Conservation (phyloP, 768 basidiomycete genomes). For the Boletus rubropictus region DNA sequence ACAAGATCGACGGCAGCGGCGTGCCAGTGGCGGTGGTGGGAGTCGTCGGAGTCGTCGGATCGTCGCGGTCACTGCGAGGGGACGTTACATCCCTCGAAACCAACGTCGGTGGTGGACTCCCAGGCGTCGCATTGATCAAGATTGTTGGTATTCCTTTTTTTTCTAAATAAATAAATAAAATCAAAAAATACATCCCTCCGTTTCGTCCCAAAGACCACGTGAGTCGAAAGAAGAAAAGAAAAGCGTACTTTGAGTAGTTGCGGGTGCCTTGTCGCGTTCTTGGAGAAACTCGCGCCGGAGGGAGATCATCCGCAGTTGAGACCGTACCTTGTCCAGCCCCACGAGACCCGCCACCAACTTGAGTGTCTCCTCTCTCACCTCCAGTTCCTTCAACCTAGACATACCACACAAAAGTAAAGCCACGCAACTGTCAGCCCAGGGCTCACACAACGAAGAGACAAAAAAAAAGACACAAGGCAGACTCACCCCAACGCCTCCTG, state of each 20-base stretch:
- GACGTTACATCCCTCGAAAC: slow-evolving; percentile 55
- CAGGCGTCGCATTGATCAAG: slow-evolving; percentile 43
- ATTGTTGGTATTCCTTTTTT: slow-evolving; percentile 59
- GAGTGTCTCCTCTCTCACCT: slow-evolving; percentile 68
- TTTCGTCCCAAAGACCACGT: neutral
- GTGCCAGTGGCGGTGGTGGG: neutral
- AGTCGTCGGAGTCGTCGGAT: slow-evolving; percentile 1
- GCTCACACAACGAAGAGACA: neutral
- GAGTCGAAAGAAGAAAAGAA: neutral
- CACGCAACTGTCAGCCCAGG: neutral
- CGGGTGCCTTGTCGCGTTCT: slow-evolving; percentile 39
- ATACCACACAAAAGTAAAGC: neutral
- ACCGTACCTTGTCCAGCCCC: slow-evolving; percentile 78
- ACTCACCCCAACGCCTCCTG: slow-evolving; percentile 82
- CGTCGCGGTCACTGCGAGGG: slow-evolving; percentile 14
- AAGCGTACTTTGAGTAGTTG: neutral
- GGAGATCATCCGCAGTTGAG: slow-evolving; percentile 70
- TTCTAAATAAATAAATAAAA: no score
- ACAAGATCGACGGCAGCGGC: slow-evolving; percentile 4
- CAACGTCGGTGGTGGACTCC: slow-evolving; percentile 23
- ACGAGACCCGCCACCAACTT: slow-evolving; percentile 79
- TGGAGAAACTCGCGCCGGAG: slow-evolving; percentile 64
- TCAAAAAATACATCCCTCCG: neutral
- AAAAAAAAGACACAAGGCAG: neutral
- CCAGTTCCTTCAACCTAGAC: slow-evolving; percentile 72